Percentiles rank a stretch among this genome's conserved stretches.
These are phyloP conservation scores for Clitoria ternatea DNA, from an alignment of 306 rosid genomes.

Conservation along the genomic window DNA sequence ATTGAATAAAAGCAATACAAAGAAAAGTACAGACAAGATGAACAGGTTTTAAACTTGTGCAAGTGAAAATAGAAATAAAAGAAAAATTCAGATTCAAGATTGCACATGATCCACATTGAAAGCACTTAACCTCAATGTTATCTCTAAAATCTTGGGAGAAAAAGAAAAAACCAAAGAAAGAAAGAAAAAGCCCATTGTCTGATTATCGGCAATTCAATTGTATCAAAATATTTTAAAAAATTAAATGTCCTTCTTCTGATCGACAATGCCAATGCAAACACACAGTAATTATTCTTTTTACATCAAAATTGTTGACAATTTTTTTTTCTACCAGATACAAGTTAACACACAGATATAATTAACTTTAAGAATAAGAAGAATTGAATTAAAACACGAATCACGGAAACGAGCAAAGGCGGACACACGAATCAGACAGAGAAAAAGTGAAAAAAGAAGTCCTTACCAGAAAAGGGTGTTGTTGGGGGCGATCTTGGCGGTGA, in stretches of 20 bases:
- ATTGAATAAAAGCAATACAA: neutral
- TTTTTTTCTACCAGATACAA: no score
- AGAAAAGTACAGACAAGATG: neutral
- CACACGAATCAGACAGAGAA: no score
- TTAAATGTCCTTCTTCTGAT: neutral
- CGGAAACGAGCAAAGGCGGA: no score
- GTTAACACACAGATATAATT: neutral
- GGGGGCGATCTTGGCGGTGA: conserved; percentile 62
- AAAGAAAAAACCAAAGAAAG: no score
- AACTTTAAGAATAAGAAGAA: neutral
- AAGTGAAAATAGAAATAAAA: neutral
- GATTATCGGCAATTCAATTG: neutral
- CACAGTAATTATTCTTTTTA: neutral
- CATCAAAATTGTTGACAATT: no score
- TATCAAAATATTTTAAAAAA: neutral
- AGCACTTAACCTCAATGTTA: no score
- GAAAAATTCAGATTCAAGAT: neutral
- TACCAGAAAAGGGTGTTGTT: conserved; percentile 56
- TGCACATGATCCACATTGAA: conserved; percentile 5
- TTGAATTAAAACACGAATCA: neutral
- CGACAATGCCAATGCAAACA: neutral
- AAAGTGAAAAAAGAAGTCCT: neutral
- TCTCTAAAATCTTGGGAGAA: no score
- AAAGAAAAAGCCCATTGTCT: no score
- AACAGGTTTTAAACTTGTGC: neutral